A percentile compares a stretch with the other conserved stretches of the same genome.
These are phyloP conservation scores for Evernia prunastri DNA, from an alignment of 495 filamentous ascomycete genomes.

Conservation along the genomic window DNA sequence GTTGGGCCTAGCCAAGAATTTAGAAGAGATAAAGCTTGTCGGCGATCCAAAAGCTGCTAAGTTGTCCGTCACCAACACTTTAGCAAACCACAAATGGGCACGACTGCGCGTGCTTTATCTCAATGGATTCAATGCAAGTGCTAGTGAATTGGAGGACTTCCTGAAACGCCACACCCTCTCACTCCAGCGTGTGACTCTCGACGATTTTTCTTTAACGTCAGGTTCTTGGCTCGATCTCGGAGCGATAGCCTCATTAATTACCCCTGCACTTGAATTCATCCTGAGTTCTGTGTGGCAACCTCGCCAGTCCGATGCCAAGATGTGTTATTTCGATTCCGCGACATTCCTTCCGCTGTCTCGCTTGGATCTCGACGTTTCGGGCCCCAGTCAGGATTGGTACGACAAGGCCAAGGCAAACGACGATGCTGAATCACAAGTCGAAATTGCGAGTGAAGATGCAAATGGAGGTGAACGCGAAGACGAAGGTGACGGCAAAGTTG, in stretches of 20 bases:
- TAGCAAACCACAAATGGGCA: not conserved
- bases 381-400: not conserved
- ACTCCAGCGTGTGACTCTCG: not conserved
- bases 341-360: no score
- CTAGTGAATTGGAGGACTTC: not conserved
- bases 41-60: not conserved
- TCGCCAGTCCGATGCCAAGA: no score
- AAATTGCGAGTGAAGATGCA: no score
- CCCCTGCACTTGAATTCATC: not conserved
- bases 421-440: no score
- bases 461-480: no score
- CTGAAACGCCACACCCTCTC: not conserved
- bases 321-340: no score
- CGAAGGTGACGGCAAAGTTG: not conserved
- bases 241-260: not conserved
- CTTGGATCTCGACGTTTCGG: not conserved
- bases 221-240: not conserved
- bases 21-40: not conserved
- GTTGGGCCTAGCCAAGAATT: not conserved
- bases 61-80: not conserved
- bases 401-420: no score
- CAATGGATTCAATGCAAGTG: not conserved
- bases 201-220: not conserved
- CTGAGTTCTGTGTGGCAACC: no score
- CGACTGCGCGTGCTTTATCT: not conserved